Base-by-base conservation (phyloP, 2,329 filamentous ascomycete species). In the Colletotrichum graminicola region DNA sequence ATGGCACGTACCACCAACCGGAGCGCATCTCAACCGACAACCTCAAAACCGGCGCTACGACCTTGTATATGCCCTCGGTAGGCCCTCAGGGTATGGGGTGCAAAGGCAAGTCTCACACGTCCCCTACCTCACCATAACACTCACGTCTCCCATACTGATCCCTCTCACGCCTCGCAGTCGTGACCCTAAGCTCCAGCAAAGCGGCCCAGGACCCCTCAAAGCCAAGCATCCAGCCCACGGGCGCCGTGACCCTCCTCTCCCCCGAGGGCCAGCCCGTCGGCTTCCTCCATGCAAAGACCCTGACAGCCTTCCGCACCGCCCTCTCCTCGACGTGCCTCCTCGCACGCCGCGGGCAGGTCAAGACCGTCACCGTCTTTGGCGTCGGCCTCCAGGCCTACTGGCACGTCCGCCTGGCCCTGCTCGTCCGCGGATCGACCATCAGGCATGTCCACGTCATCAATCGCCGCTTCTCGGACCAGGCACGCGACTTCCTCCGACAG, bases 351-450 rank as follows among this genome's bases (percentile, higher is more conserved):
- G 84, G 88, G 66, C 87, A 88, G 36, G 91, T 97, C 52, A 91
- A 92, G 78, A 93, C 91, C 18, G 78, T 98, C 14, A 91, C 92
- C 18, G 92, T 97, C 64, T 98, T 98, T 79, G 95, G 95, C 32
- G 91, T 92, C 43, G 95, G 95, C 56, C 90, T 92, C 75, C 95
- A 98, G 83, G 95, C 95, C 16, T 97, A 95, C 83, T 98, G 95
- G 95, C 95, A 98, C 79, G 90, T 97, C 54, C 91, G 94, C 0
- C 87, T 98, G 5, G 92, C 95, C 0, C 86, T 98, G 14, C 86
- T 95, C 74, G 86, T 96, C 61, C 92, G 88, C 29, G 89, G 89
- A 1, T 66, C 83, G 56, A 93, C 94, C 26, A 91, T 97, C 75
- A 91, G 91, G 76, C 89, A 92, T 70, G 88, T 98, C 59, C 92